These are phyloP conservation scores for Trametes sp. DNA, from an alignment of 1,284 basidiomycete species.

Conservation along the genomic window DNA sequence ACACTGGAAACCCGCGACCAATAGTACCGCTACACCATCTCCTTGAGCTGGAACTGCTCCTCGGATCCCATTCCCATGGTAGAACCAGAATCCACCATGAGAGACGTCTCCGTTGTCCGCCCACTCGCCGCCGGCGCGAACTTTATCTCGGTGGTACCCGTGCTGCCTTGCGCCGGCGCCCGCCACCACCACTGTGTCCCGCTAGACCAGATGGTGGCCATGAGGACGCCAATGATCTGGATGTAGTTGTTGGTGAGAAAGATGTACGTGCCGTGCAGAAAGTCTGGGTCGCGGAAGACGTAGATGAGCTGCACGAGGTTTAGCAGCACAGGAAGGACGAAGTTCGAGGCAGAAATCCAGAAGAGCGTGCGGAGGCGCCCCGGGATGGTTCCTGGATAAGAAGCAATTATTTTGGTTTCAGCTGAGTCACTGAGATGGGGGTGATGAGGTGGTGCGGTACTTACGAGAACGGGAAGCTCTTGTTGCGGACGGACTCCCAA, in stretches of 20 bases:
- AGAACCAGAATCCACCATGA: too few species aligned
- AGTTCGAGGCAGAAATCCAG: conserved; percentile 43
- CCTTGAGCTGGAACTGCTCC: too few species aligned
- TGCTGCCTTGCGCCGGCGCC: neutral
- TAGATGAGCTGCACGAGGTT: conserved; percentile 36
- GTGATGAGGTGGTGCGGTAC: neutral
- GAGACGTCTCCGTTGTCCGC: neutral
- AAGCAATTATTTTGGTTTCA: neutral
- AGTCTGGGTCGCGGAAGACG: conserved; percentile 17
- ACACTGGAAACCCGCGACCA: too few species aligned
- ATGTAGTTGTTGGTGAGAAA: conserved; percentile 29
- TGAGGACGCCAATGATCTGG: conserved; percentile 33
- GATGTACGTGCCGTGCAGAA: conserved; percentile 22
- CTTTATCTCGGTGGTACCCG: neutral
- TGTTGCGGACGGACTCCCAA: neutral
- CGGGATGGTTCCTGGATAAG: neutral
- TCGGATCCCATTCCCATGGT: too few species aligned
- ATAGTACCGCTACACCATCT: too few species aligned
- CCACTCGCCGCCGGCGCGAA: neutral
- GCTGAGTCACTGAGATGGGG: too few species aligned
- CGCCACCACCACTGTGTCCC: conserved; percentile 8
- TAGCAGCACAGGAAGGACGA: conserved; percentile 41
- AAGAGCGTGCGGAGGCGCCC: conserved; percentile 30
- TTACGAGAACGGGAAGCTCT: neutral
- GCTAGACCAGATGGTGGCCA: conserved; percentile 35